Conservation (phyloP, 2,329 filamentous ascomycete genomes). For the Geoglossum cookeanum region DNA sequence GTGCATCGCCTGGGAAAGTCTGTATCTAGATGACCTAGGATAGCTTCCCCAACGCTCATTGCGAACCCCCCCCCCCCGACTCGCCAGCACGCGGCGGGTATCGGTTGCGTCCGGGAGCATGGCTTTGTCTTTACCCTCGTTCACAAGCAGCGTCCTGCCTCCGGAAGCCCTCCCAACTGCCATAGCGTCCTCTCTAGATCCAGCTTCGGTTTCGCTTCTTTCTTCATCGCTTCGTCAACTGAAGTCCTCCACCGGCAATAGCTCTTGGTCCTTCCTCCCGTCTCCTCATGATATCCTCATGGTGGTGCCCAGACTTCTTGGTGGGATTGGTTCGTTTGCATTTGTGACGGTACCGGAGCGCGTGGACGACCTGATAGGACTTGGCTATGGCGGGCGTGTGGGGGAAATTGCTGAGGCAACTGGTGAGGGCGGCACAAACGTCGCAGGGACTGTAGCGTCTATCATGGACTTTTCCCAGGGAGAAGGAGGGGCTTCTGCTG, state of each 20-base stretch:
- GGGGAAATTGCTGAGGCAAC: conserved; percentile 36
- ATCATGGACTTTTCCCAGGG: conserved; percentile 24
- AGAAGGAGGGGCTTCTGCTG: conserved; percentile 18
- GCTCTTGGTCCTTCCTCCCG: conserved; percentile 25
- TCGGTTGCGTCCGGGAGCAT: neutral
- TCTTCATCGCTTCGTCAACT: conserved; percentile 1
- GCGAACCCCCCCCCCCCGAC: neutral
- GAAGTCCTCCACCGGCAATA: conserved; percentile 13
- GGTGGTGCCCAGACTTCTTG: conserved; percentile 50
- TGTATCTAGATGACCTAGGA: neutral
- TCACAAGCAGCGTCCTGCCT: neutral
- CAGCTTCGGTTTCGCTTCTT: neutral
- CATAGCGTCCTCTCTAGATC: neutral
- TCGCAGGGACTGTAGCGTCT: conserved; percentile 18
- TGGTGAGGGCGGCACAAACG: conserved; percentile 22
- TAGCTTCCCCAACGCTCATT: neutral
- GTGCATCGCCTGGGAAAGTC: neutral
- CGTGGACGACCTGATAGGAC: conserved; percentile 32
- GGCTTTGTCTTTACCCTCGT: neutral
- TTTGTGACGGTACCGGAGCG: conserved; percentile 36
- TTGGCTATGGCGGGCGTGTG: conserved; percentile 36
- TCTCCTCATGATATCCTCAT: conserved; percentile 49
- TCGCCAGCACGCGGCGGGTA: neutral
- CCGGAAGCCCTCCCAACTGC: neutral
- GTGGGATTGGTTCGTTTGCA: conserved; percentile 43